Conservation (phyloP, 495 filamentous ascomycete genomes). For the Emericellopsis terricola region DNA sequence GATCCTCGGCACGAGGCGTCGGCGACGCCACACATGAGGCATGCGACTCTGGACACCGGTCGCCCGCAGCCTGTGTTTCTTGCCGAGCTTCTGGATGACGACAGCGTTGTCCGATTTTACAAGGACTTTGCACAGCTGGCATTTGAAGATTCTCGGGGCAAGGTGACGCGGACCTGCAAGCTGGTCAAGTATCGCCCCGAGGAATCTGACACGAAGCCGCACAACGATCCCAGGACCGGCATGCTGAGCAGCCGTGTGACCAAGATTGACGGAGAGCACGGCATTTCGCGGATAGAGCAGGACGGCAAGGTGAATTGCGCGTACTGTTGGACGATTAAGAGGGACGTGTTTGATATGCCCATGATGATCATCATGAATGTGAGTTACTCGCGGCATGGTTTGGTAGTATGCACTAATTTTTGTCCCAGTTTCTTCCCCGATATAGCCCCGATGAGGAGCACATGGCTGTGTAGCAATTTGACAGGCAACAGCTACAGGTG, state of each 20-base stretch:
- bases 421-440: no score
- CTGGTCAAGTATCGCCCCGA: conserved; percentile 80
- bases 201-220: conserved; percentile 35
- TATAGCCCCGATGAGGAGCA: no score
- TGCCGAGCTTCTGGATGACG: conserved; percentile 83
- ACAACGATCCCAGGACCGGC: conserved; percentile 26
- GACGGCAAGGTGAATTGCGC: conserved; percentile 89
- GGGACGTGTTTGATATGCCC: conserved; percentile 95
- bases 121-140: conserved; percentile 86
- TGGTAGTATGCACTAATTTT: no score
- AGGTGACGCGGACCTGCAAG: conserved; percentile 66
- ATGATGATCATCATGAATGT: conserved; percentile 98
- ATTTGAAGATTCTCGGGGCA: conserved; percentile 73
- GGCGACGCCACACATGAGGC: conserved; percentile 26
- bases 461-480: no score
- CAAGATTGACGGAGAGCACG: conserved; percentile 57
- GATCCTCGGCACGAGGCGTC: conserved; percentile 3
- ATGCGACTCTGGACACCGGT: conserved; percentile 12
- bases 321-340: conserved; percentile 90
- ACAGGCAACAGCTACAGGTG: no score
- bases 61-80: conserved; percentile 63
- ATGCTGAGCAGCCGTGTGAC: conserved; percentile 33
- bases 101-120: conserved; percentile 85
- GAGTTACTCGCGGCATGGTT: conserved; percentile 32
- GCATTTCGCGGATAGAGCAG: conserved; percentile 56